Evolutionary conservation across 306 rosid species (phyloP), one percentile per base, ranked within the genome.

Genomic region (Citrullus mucosospermus): DNA sequence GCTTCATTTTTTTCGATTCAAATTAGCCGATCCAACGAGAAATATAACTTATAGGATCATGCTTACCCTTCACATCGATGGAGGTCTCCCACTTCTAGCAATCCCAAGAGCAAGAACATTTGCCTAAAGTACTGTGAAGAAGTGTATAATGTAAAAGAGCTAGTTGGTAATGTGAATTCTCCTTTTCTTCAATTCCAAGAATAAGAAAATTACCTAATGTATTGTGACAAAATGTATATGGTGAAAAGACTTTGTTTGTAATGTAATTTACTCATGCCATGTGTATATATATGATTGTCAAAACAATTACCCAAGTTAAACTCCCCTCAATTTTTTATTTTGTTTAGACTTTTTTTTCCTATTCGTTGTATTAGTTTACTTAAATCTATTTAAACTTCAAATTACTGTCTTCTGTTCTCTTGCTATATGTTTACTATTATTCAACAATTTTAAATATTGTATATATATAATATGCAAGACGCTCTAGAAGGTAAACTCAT

Each of bases 41-140:
- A 79, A 71, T 43, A 82, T 87, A 22, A 85, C 88, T 57, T 91
- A 91, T 5, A 87, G 34, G 80, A 88, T 89, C 78, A 93, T 86
- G 90, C 82, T 93, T 78, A 93, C 98, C 0, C 95, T 93, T 78
- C 98, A 93, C 80, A 83, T 93, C 67, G 87, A 88, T 30, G 92
- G 89, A 59, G 91, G 88, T 1, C 98, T 91, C 48, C 88, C 86
- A 12, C 84, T 91, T 2, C 41, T 17, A 74, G 96, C 93, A 62
- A 59, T 86, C 78, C 70, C 83, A 22, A 91, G 93, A 87, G 59
- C 50, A 14, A 56, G 14, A 12, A 56, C 25, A 53, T 5, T 5
- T 8, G 8, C 76, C 4, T 34, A 41, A 69, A 30, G 67, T 56
- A 11, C 6, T 18, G 7, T 43, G 20, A 63, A 8, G 32, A 34